phyloP scores from a whole-genome alignment of 768 basidiomycete species.

The Kwoniella sp. region DNA sequence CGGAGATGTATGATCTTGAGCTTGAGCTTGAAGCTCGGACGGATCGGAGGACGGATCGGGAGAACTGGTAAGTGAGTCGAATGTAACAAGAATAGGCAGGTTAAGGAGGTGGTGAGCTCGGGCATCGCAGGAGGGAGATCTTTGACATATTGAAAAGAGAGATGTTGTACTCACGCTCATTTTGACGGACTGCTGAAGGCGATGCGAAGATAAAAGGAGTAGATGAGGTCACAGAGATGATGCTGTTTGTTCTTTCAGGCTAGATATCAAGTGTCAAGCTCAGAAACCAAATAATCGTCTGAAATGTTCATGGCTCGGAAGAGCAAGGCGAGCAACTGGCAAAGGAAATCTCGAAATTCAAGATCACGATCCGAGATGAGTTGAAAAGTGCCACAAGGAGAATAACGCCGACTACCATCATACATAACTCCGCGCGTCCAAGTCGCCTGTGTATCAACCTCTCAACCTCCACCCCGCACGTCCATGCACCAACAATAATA shows the following conservation, averaged over 20 bases:
- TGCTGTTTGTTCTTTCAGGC: neutral
- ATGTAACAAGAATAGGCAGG: no score
- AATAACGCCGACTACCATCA: conserved; percentile 7
- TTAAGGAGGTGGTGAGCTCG: no score
- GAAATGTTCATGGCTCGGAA: conserved; percentile 12
- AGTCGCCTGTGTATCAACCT: neutral
- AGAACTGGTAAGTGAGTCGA: conserved; percentile 7
- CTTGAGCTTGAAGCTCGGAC: conserved; percentile 24
- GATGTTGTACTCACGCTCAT: conserved; percentile 22
- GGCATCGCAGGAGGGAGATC: neutral
- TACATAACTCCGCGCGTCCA: neutral
- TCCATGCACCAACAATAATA: conserved; percentile 15
- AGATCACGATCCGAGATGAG: neutral
- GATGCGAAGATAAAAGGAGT: neutral
- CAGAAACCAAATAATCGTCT: no score
- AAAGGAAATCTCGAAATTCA: conserved; percentile 3
- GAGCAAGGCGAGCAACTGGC: neutral
- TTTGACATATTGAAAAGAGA: no score
- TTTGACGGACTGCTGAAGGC: neutral
- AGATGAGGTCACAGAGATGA: neutral
- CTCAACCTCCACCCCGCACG: conserved; percentile 18
- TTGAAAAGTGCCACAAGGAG: conserved; percentile 9
- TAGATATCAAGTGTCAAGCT: no score
- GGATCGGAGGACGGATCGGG: conserved; percentile 26
- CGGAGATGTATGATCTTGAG: conserved; percentile 7